Conservation (phyloP, 2,329 filamentous ascomycete genomes). For the Lasiodiplodia hormozganensis region DNA sequence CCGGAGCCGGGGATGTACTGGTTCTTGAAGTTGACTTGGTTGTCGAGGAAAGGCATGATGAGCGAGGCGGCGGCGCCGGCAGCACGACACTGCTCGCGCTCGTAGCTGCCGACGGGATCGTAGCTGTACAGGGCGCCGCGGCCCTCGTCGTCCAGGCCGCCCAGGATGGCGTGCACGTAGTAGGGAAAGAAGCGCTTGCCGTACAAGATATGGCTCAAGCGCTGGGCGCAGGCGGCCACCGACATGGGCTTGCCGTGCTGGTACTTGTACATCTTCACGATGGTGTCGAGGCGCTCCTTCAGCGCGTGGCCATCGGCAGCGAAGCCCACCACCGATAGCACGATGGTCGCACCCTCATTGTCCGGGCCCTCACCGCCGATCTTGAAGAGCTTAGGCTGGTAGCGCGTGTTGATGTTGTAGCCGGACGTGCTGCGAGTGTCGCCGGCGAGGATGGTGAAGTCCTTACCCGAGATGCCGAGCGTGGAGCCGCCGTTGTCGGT, state of each 20-base stretch:
- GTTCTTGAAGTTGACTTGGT: constrained; percentile 99
- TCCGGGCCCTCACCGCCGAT: constrained; percentile 85
- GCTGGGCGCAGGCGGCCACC: constrained; percentile 92
- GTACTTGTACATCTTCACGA: constrained; percentile 99
- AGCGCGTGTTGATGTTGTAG: constrained; percentile 97
- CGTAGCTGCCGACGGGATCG: constrained; percentile 96
- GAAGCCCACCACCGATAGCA: constrained; percentile 94
- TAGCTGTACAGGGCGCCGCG: constrained; percentile 95
- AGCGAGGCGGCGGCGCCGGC: constrained; percentile 90
- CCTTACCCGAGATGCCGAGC: constrained; percentile 88
- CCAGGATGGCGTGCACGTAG: constrained; percentile 94
- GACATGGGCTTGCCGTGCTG: constrained; percentile 97
- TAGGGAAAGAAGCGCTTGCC: constrained; percentile 98
- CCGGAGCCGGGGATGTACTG: constrained; percentile 91
- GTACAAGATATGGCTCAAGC: constrained; percentile 94
- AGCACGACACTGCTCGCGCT: constrained; percentile 93
- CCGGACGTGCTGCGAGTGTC: constrained; percentile 95
- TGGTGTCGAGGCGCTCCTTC: constrained; percentile 89
- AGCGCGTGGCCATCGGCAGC: constrained; percentile 93
- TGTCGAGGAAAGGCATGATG: constrained; percentile 99
- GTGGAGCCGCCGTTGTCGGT: constrained; percentile 98
- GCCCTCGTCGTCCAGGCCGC: constrained; percentile 92
- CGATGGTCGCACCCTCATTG: constrained; percentile 78
- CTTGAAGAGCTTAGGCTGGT: constrained; percentile 94
- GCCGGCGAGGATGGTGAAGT: constrained; percentile 96